A percentile compares a stretch with the other conserved stretches of the same genome.
These are phyloP conservation scores for Didymosphaeria variabile DNA, from an alignment of 2,329 filamentous ascomycete species.

Conservation along the genomic window DNA sequence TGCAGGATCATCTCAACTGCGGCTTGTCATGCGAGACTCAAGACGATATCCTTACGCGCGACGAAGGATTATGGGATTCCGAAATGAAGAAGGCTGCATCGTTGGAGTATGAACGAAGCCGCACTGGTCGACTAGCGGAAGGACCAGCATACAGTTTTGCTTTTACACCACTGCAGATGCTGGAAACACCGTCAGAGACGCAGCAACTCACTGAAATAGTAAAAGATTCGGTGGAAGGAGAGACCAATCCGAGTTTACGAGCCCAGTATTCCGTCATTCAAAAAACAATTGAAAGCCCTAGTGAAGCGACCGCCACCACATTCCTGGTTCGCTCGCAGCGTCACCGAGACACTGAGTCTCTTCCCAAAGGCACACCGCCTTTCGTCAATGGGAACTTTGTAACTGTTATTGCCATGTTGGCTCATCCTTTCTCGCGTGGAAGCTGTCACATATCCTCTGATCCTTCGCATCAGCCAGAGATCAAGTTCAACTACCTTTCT, in stretches of 20 bases:
- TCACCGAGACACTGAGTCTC: constrained; percentile 16
- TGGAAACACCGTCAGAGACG: constrained; percentile 25
- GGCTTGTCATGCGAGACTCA: constrained; percentile 23
- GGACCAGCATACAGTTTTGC: constrained; percentile 30
- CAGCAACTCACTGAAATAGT: constrained; percentile 21
- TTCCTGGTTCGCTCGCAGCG: constrained; percentile 28
- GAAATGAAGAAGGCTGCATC: constrained; percentile 21
- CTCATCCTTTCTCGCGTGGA: constrained; percentile 54
- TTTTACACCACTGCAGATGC: constrained; percentile 31
- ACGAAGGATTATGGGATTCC: constrained; percentile 20
- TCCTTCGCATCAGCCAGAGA: constrained; percentile 40
- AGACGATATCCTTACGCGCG: constrained; percentile 24
- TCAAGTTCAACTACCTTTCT: constrained; percentile 55
- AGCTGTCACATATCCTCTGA: constrained; percentile 51
- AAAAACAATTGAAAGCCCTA: constrained; percentile 23
- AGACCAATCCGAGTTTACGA: constrained; percentile 12
- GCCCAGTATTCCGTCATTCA: constrained; percentile 26
- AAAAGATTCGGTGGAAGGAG: constrained; percentile 12
- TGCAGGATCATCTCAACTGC: constrained; percentile 62
- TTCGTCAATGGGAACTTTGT: constrained; percentile 28
- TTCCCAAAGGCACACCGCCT: constrained; percentile 21
- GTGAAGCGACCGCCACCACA: constrained; percentile 28
- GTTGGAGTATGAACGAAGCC: constrained; percentile 25
- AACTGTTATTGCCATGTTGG: constrained; percentile 24
- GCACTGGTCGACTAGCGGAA: constrained; percentile 28